Conservation (phyloP, 108 stramenopile genomes). For the Conticribra weissflogii region DNA sequence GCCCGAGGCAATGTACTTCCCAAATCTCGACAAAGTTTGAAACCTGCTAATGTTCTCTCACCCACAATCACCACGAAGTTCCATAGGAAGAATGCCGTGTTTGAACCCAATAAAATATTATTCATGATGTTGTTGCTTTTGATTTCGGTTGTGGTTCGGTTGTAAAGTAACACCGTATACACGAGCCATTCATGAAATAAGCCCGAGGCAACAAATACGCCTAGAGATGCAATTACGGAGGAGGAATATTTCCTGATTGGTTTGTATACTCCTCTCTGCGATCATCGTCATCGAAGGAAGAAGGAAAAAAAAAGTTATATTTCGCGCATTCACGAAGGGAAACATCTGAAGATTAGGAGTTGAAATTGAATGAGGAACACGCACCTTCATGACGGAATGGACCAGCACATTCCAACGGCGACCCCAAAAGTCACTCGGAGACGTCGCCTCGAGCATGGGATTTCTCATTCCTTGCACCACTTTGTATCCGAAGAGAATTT, state of each 20-base stretch:
- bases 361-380: too few species aligned
- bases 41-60: constrained; percentile 42
- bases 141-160: too few species aligned
- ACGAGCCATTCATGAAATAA: constrained; percentile 78
- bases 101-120: constrained; percentile 39
- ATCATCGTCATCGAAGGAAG: too few species aligned
- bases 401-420: constrained; percentile 72
- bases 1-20: constrained; percentile 40
- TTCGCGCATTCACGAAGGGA: too few species aligned
- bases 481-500: constrained; percentile 25
- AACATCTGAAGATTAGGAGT: too few species aligned
- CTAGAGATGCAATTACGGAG: constrained; percentile 35
- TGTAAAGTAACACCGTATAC: constrained; percentile 34
- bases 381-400: constrained; percentile 60
- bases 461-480: constrained; percentile 16
- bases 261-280: constrained; percentile 64
- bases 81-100: constrained; percentile 69
- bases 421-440: constrained; percentile 77
- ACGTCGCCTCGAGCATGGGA: constrained; percentile 53
- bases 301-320: too few species aligned
- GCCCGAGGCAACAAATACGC: constrained; percentile 70
- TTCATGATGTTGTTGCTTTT: too few species aligned
- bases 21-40: constrained; percentile 19
- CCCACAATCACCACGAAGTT: constrained; percentile 57
- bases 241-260: constrained; percentile 50